These are phyloP conservation scores for Zasmidium citrigriseum DNA, from an alignment of 2,329 filamentous ascomycete species.

Conservation along the genomic window DNA sequence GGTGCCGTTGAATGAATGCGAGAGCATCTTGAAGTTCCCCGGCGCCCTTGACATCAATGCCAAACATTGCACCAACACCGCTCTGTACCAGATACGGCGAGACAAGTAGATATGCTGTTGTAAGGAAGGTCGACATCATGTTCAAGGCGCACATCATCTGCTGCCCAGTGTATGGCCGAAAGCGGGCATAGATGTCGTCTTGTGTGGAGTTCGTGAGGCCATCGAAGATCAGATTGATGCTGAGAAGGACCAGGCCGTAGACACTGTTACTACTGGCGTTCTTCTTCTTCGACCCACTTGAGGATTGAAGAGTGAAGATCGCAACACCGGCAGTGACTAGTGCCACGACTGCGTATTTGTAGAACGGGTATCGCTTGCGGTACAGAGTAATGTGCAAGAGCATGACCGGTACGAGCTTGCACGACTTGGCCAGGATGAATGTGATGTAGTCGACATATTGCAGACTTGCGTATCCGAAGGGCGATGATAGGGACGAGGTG, in stretches of 20 bases:
- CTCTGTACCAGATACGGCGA: slow-evolving; percentile 77
- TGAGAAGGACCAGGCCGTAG: slow-evolving; percentile 81
- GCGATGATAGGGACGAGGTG: slow-evolving; percentile 85
- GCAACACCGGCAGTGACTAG: slow-evolving; percentile 91
- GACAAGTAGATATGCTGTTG: slow-evolving; percentile 71
- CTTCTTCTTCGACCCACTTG: slow-evolving; percentile 39
- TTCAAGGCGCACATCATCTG: slow-evolving; percentile 99
- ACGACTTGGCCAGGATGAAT: slow-evolving; percentile 94
- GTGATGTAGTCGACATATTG: slow-evolving; percentile 97
- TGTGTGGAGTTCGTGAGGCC: slow-evolving; percentile 95
- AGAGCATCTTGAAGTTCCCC: slow-evolving; percentile 80
- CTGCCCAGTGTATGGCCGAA: slow-evolving; percentile 79
- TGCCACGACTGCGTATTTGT: slow-evolving; percentile 93
- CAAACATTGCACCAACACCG: slow-evolving; percentile 43
- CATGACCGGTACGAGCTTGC: slow-evolving; percentile 99
- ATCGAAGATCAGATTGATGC: slow-evolving; percentile 90
- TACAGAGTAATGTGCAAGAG: slow-evolving; percentile 92
- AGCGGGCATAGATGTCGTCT: slow-evolving; percentile 82
- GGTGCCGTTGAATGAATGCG: slow-evolving; percentile 77
- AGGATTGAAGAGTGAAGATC: slow-evolving; percentile 85
- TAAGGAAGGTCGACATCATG: slow-evolving; percentile 78
- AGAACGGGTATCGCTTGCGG: slow-evolving; percentile 82
- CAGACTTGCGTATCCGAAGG: slow-evolving; percentile 90
- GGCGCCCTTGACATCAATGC: slow-evolving; percentile 53
- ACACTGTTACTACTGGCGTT: slow-evolving; percentile 57